These are phyloP conservation scores for Tetrahymena malaccensis DNA, from an alignment of 73 alveolate genomes.

Conservation along the genomic window DNA sequence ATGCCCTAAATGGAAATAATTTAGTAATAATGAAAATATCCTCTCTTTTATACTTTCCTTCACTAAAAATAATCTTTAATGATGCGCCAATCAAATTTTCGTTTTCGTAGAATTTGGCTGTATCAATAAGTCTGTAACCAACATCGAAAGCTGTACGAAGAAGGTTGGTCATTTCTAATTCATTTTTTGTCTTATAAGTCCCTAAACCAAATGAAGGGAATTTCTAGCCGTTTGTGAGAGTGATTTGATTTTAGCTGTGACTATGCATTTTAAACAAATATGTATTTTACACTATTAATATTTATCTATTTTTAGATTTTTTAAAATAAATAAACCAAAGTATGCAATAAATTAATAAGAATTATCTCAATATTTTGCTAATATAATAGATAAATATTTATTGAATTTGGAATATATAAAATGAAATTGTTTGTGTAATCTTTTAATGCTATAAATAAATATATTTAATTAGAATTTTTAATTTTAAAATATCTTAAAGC, in stretches of 20 bases:
- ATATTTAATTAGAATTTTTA: too few relatives aligned
- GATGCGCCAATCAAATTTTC: slow-evolving; percentile 52
- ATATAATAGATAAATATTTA: too few relatives aligned
- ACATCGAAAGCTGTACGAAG: not conserved
- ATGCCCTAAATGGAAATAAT: slow-evolving; percentile 25
- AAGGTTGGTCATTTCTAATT: not conserved
- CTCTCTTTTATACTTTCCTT: slow-evolving; percentile 43
- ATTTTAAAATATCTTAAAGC: too few relatives aligned
- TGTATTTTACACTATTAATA: too few relatives aligned
- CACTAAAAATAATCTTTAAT: slow-evolving; percentile 32
- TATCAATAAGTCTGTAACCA: slow-evolving; percentile 75
- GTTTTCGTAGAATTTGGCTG: slow-evolving; percentile 58
- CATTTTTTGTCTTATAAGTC: not conserved
- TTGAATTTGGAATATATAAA: too few relatives aligned
- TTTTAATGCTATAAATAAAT: too few relatives aligned
- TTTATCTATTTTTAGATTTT: too few relatives aligned
- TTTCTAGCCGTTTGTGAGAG: not conserved
- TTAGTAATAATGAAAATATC: slow-evolving; percentile 48
- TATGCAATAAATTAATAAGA: too few relatives aligned
- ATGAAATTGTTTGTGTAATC: too few relatives aligned
- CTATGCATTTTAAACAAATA: not conserved
- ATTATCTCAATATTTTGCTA: too few relatives aligned
- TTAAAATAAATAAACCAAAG: too few relatives aligned
- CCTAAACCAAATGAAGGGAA: not conserved
- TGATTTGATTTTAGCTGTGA: too few relatives aligned